Base-by-base conservation (phyloP, 208 protist species). In the Acanthamoeba triangularis region DNA sequence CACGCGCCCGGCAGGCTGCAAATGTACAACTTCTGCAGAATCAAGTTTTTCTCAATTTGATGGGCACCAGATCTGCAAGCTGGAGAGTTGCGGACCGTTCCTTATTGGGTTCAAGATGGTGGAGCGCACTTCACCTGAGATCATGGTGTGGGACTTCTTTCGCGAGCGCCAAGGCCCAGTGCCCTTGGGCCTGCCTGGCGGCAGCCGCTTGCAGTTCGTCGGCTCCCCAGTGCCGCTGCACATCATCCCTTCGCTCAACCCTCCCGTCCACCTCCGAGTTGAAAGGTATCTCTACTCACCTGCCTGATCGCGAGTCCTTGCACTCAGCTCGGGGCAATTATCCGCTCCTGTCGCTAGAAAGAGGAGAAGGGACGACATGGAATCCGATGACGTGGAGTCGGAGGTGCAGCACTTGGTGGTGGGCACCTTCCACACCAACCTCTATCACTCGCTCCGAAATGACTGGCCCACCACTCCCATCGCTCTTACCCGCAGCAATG, bases 181-280 rank as follows among this genome's bases (percentile, higher is more conserved):
- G 28, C 67, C 67, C 33, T 18, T 35, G 18, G n/a, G 67, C 33
- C 18, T 18, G 25, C 67, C 67, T 74, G 67, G 67, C 67, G 67
- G 67, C 67, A 74, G n/a, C 67, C 67, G 25, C 25, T 10, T 74
- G n/a, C 67, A 35, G 28, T 74, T 74, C 67, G 33, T 74, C 25
- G 11, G n/a, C 28, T 74, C 67, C 6, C 67, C 67, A 0, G 67
- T 74, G n/a, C 67, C 67, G 18, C n/a, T 74, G 67, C 67, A 74
- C 67, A 37, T 74, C 67, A 74, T 74, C 67, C 67, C 67, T 41
- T 74, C 67, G n/a, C 67, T 74, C 67, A 74, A 74, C 67, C 67
- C 67, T 18, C 67, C 67, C n/a, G 67, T 74, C 25, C 67, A 74
- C 67, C 67, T 74, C 30, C 67, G 67, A 18, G 67, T 74, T n/a